Percentiles rank a stretch among this genome's conserved stretches.
phyloP scores from a whole-genome alignment of 2,329 filamentous ascomycete genomes.

The Epichloe gansuensis region DNA sequence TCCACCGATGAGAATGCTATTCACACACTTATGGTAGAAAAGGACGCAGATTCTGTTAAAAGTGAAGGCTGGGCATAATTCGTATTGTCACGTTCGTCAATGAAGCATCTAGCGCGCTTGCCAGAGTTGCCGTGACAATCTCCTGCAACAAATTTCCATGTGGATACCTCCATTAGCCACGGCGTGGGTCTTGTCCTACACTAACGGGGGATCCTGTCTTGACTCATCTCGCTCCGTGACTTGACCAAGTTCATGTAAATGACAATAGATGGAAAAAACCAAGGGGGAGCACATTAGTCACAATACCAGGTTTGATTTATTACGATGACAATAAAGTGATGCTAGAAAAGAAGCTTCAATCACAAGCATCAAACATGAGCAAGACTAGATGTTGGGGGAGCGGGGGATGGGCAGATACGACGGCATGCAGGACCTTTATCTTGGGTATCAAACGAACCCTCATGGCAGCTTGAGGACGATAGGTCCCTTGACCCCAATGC shows the following conservation, averaged over 20 bases:
- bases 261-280: not conserved
- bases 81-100: no score
- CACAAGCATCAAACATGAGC: no score
- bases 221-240: not conserved
- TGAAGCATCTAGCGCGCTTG: not conserved
- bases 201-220: not conserved
- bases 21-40: not conserved
- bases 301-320: no score
- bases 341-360: no score
- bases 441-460: no score
- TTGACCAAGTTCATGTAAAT: not conserved
- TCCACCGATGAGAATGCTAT: not conserved
- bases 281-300: not conserved
- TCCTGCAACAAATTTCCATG: not conserved
- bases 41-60: not conserved
- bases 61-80: no score
- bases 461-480: no score
- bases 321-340: no score
- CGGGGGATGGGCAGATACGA: no score
- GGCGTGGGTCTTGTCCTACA: not conserved
- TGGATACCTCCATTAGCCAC: not conserved
- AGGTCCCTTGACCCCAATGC: no score
- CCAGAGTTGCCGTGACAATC: conserved; percentile 2
- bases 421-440: no score
- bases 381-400: no score